These are phyloP conservation scores for Blepharisma stoltei DNA, from an alignment of 73 alveolate species.

Conservation along the genomic window DNA sequence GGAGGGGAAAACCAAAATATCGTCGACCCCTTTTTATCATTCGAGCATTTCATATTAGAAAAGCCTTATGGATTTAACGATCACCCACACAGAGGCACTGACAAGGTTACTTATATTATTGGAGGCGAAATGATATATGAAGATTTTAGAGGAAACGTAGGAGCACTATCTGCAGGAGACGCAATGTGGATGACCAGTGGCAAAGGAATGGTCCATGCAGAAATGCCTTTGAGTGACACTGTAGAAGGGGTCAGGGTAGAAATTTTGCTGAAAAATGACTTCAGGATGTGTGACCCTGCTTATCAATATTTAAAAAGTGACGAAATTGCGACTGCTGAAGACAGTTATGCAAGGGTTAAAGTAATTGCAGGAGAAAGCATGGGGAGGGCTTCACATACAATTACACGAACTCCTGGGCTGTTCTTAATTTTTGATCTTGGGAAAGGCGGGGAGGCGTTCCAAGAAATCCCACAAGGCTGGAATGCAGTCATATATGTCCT, in stretches of 20 bases:
- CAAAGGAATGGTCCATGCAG: constrained; percentile 63
- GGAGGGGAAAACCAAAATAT: constrained; percentile 41
- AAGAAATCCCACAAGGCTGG: constrained; percentile 60
- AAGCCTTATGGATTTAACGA: constrained; percentile 78
- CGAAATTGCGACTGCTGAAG: constrained; percentile 35
- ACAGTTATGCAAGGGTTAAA: constrained; percentile 46
- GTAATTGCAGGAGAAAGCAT: constrained; percentile 72
- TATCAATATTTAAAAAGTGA: constrained; percentile 48
- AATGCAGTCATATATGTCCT: constrained; percentile 49
- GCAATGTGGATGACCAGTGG: constrained; percentile 77
- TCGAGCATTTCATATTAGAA: constrained; percentile 49
- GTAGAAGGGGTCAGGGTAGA: constrained; percentile 62
- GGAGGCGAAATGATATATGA: constrained; percentile 63
- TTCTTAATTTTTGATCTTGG: constrained; percentile 56
- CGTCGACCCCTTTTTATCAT: constrained; percentile 73
- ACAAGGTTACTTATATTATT: constrained; percentile 67
- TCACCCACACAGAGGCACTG: constrained; percentile 84
- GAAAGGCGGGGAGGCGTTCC: constrained; percentile 33
- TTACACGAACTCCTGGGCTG: constrained; percentile 65
- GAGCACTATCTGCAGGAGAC: constrained; percentile 54
- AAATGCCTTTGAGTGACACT: constrained; percentile 60
- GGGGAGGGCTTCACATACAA: constrained; percentile 61
- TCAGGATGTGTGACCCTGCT: constrained; percentile 60
- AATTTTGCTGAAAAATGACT: constrained; percentile 49
- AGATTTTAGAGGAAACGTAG: constrained; percentile 68